Evolutionary conservation across 441 rosid species (phyloP).

Genomic region (Brassica hybrid): DNA sequence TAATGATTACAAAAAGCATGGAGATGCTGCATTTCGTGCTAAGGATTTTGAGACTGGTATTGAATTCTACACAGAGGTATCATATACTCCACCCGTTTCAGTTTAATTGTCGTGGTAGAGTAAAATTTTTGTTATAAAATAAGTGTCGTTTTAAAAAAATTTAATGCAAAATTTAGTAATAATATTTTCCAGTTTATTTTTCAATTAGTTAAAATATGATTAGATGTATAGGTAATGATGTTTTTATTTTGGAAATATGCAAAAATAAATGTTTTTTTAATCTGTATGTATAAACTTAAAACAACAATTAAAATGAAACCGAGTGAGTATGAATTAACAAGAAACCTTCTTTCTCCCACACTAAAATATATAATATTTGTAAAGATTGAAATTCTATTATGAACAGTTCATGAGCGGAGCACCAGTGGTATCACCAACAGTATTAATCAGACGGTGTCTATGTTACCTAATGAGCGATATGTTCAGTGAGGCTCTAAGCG

Average conservation of each 20-base stretch:
- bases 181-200: too few species aligned
- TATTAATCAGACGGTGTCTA: conserved; percentile 68
- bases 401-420: conserved; percentile 68
- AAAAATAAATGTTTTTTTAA: too few species aligned
- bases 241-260: too few species aligned
- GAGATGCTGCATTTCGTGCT: conserved; percentile 84
- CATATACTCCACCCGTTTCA: background rate
- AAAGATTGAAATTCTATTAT: background rate
- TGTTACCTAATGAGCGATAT: conserved; percentile 63
- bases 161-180: too few species aligned
- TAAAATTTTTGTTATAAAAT: too few species aligned
- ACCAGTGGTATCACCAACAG: conserved; percentile 74
- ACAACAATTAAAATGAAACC: too few species aligned
- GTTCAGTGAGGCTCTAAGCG: conserved; percentile 68
- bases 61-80: conserved; percentile 80
- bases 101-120: too few species aligned
- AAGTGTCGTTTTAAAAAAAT: too few species aligned
- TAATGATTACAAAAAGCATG: conserved; percentile 74
- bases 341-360: background rate
- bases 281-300: too few species aligned
- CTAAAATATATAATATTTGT: background rate
- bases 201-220: too few species aligned
- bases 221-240: too few species aligned
- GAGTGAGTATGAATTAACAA: background rate
- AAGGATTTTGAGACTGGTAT: conserved; percentile 76